phyloP scores from a whole-genome alignment of 306 rosid genomes.

The Spatholobus suberectus region DNA sequence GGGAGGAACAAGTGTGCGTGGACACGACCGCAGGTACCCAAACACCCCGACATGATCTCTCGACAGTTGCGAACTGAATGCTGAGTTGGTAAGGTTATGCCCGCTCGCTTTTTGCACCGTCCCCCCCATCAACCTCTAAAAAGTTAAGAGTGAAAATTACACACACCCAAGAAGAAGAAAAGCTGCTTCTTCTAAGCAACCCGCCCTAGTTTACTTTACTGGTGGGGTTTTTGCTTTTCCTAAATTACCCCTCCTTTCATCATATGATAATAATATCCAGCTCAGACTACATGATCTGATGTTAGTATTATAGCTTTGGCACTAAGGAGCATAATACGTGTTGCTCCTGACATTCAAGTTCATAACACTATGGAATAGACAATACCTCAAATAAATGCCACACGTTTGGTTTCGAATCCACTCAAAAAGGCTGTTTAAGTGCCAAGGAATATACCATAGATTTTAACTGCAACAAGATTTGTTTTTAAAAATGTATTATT shows the following conservation, averaged over 20 bases:
- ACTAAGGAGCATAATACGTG: neutral
- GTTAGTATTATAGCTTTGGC: neutral
- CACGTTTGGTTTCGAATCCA: neutral
- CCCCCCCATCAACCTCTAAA: slow-evolving; percentile 50
- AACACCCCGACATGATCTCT: slow-evolving; percentile 52
- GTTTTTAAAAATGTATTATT: neutral
- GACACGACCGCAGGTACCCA: slow-evolving; percentile 33
- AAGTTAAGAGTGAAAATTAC: slow-evolving; percentile 42
- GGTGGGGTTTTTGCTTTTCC: slow-evolving; percentile 30
- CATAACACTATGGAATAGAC: neutral
- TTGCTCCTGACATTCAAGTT: neutral
- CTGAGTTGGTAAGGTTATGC: slow-evolving; percentile 48
- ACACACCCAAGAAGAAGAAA: slow-evolving; percentile 22
- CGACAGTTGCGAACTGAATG: slow-evolving; percentile 52
- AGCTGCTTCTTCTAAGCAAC: slow-evolving; percentile 40
- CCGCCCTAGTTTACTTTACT: neutral
- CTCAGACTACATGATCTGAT: neutral
- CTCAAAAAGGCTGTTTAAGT: neutral
- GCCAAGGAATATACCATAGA: neutral
- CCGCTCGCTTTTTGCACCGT: slow-evolving; percentile 50
- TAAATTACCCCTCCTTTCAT: slow-evolving; percentile 32
- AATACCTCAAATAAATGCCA: neutral
- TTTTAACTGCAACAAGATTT: neutral
- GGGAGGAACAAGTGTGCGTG: slow-evolving; percentile 23
- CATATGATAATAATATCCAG: slow-evolving; percentile 33